These are phyloP conservation scores for Brettanomyces naardenensis DNA, from an alignment of 805 yeast genomes.

Conservation along the genomic window DNA sequence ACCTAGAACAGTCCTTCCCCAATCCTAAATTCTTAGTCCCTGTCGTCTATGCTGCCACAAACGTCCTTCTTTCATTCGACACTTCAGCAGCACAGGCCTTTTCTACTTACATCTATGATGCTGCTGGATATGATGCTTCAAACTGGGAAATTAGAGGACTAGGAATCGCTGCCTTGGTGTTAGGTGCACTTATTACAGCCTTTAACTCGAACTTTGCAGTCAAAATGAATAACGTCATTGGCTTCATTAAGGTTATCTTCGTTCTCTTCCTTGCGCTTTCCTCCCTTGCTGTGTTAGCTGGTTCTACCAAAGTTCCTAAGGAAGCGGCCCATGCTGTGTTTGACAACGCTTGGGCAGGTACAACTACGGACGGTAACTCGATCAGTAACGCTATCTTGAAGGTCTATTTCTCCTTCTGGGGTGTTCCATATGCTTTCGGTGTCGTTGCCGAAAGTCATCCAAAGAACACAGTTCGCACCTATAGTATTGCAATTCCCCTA, in stretches of 20 bases:
- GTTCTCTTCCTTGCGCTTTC: conserved; percentile 62
- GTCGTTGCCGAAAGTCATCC: conserved; percentile 36
- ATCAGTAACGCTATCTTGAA: conserved; percentile 36
- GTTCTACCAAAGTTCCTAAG: conserved; percentile 37
- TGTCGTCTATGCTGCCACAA: conserved; percentile 56
- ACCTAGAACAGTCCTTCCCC: conserved; percentile 61
- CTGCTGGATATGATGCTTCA: conserved; percentile 59
- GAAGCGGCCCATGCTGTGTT: conserved; percentile 21
- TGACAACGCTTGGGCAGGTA: conserved; percentile 31
- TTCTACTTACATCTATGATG: conserved; percentile 69
- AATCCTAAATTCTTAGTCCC: conserved; percentile 65
- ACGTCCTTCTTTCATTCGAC: conserved; percentile 80
- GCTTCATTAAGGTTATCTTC: conserved; percentile 66
- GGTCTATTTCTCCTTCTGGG: conserved; percentile 36
- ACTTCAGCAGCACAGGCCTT: conserved; percentile 76
- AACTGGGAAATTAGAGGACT: conserved; percentile 74
- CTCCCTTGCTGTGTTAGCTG: conserved; percentile 81
- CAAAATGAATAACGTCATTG: conserved; percentile 55
- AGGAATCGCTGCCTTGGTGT: conserved; percentile 67
- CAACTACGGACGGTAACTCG: conserved; percentile 34
- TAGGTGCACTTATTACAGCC: conserved; percentile 59
- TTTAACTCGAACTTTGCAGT: conserved; percentile 59
- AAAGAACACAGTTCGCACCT: conserved; percentile 33
- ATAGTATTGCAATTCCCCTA: conserved; percentile 66
- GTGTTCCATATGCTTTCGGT: conserved; percentile 31